Evolutionary conservation across 257 asterid genomes (phyloP).

Genomic region (Hygrophila difformis): DNA sequence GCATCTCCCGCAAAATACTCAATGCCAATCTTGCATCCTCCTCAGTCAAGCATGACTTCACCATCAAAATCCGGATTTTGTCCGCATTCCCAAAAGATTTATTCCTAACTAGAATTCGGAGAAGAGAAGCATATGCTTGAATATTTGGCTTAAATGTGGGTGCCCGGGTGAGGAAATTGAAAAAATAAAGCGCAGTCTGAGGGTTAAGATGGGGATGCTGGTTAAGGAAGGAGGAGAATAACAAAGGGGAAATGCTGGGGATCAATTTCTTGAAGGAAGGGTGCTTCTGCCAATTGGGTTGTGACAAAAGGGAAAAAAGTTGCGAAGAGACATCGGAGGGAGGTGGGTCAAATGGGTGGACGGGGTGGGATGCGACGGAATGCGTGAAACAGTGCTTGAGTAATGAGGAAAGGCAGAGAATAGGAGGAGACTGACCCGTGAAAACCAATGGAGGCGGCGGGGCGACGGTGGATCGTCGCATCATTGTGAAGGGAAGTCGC

Average conservation of each 20-base stretch:
- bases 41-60: conserved; percentile 37
- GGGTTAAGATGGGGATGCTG: conserved; percentile 53
- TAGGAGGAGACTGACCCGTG: conserved; percentile 29
- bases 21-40: conserved; percentile 35
- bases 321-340: conserved; percentile 28
- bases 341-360: conserved; percentile 14
- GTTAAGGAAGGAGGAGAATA: conserved; percentile 39
- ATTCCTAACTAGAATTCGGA: conserved; percentile 40
- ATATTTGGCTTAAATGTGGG: conserved; percentile 49
- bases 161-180: conserved; percentile 30
- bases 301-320: conserved; percentile 35
- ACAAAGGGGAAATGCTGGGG: conserved; percentile 41
- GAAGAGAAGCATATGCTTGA: conserved; percentile 36
- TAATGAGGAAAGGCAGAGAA: conserved; percentile 17
- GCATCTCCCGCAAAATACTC: conserved; percentile 36
- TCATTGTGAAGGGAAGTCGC: conserved; percentile 23
- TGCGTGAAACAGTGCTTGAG: conserved; percentile 20
- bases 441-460: conserved; percentile 8
- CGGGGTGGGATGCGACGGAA: conserved; percentile 23
- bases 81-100: conserved; percentile 36
- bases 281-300: conserved; percentile 59
- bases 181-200: conserved; percentile 40
- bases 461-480: conserved; percentile 29
- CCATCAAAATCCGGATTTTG: conserved; percentile 37
- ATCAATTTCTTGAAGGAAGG: conserved; percentile 43